These are phyloP conservation scores for Astrephomene gubernaculifera DNA, from an alignment of 139 green algal genomes.

Conservation along the genomic window DNA sequence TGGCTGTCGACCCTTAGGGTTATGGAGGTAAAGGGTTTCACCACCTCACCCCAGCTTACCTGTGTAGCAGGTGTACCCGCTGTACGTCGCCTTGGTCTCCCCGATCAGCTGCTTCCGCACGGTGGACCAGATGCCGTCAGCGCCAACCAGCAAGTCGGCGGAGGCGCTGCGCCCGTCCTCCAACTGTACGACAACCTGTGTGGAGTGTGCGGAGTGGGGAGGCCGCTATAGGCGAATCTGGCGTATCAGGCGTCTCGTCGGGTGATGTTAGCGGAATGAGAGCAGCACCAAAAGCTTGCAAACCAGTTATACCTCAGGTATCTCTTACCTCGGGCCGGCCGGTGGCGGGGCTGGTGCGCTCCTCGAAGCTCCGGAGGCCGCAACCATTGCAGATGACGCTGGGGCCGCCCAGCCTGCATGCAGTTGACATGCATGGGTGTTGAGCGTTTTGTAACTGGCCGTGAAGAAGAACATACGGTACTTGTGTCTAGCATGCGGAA, in stretches of 20 bases:
- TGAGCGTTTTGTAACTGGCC: too few species aligned
- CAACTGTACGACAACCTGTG: conserved; percentile 16
- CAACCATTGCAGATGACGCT: conserved; percentile 71
- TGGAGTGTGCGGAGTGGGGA: too few species aligned
- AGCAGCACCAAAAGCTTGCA: too few species aligned
- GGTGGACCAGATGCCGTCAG: conserved; percentile 96
- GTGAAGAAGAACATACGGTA: too few species aligned
- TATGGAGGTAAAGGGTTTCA: too few species aligned
- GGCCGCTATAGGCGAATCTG: too few species aligned
- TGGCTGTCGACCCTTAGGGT: too few species aligned
- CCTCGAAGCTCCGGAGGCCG: conserved; percentile 72
- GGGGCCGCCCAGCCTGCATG: conserved; percentile 16
- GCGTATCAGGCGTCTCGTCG: too few species aligned
- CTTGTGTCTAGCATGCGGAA: too few species aligned
- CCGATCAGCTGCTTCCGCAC: conserved; percentile 82
- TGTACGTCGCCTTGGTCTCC: conserved; percentile 76
- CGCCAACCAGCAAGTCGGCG: conserved; percentile 93
- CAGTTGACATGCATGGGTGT: not conserved
- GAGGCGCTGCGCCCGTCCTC: conserved; percentile 8
- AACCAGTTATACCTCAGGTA: too few species aligned
- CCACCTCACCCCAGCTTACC: conserved; percentile 15
- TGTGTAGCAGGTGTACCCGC: conserved; percentile 94
- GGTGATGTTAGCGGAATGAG: too few species aligned
- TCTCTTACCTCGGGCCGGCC: too few species aligned
- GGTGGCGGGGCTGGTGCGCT: conserved; percentile 57